Evolutionary conservation across 768 basidiomycete species (phyloP), one percentile per base, ranked within the genome.

Genomic region (Lyophyllum semitale): DNA sequence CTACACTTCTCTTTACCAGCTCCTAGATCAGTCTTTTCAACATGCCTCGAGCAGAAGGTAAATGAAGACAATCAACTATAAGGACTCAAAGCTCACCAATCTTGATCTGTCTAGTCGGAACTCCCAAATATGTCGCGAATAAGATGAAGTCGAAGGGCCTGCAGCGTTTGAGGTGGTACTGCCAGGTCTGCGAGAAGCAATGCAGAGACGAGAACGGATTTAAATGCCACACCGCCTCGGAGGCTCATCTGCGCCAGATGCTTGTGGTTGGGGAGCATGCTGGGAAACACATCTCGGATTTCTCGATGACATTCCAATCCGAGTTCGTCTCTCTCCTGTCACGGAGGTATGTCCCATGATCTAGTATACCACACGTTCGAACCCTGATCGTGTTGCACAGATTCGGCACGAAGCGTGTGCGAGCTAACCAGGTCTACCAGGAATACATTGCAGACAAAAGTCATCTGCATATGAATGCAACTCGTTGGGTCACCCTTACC

Each of bases 131-230:
- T 72, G 74, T 95, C 58, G 93, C 93, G 20, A 98, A 98, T 72
- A 90, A 93, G 73, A 95, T 96, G 90, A 98, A 98, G 76, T 89
- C 94, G 54, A 98, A 98, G 68, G 96, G 95, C 63, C 79, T 96
- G 46, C 96, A 97, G 72, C 86, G 94, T 66, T 84, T 98, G 59
- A 84, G 95, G 59, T 98, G 95, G 96, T 99, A 92, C 74, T 98
- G 96, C 67, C 96, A 99, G 80, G 93, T 98, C 61, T 98, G 97
- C 83, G 77, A 98, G 81, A 99, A 99, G 70, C 96, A 98, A 73
- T 98, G 96, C 71, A 80, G 95, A 68, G 92, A 98, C 72, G 97
- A 98, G 77, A 99, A 99, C 72, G 97, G 95, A 17, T 99, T 98
- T 84, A 97, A 97, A 73, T 95, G 93, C 70, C 95, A 98, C 69